Evolutionary conservation across 768 basidiomycete species (phyloP).

Genomic region (Cystofilobasidium macerans): DNA sequence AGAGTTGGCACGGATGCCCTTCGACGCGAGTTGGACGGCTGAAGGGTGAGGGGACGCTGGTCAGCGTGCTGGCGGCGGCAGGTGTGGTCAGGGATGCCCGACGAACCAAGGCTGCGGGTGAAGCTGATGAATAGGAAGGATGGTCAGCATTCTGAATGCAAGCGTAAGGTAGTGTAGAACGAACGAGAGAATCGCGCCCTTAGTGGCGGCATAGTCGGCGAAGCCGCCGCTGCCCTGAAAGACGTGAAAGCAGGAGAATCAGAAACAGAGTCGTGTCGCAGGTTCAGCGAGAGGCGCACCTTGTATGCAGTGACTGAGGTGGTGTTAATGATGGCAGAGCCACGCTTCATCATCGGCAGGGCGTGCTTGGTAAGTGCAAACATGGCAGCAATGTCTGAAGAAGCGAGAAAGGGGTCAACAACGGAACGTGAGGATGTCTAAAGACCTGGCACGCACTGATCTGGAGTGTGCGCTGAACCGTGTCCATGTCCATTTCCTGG

Average conservation of each 20-base stretch:
- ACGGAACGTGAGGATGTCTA: too few species aligned
- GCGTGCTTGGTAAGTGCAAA: conserved; percentile 50
- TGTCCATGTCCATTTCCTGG: conserved; percentile 46
- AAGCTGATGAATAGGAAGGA: too few species aligned
- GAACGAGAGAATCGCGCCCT: conserved; percentile 46
- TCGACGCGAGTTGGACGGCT: conserved; percentile 46
- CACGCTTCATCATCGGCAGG: conserved; percentile 51
- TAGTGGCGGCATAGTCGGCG: conserved; percentile 50
- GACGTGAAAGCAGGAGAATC: neutral
- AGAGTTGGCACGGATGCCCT: conserved; percentile 51
- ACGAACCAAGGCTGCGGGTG: conserved; percentile 44
- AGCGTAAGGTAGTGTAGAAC: too few species aligned
- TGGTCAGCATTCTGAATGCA: too few species aligned
- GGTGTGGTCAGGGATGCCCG: too few species aligned
- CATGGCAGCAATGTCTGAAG: conserved; percentile 48
- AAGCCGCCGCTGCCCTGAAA: conserved; percentile 33
- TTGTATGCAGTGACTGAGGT: conserved; percentile 51
- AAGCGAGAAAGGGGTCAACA: neutral
- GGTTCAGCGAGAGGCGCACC: neutral
- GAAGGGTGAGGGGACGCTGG: too few species aligned
- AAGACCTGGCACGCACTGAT: neutral
- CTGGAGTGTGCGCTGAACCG: conserved; percentile 49
- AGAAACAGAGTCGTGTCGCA: conserved; percentile 3
- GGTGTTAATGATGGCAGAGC: conserved; percentile 53
- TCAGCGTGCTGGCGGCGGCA: too few species aligned